Percentiles rank a stretch among this genome's conserved stretches.
phyloP scores from a whole-genome alignment of 1,284 basidiomycete genomes.

The Apiotrichum montevideense region DNA sequence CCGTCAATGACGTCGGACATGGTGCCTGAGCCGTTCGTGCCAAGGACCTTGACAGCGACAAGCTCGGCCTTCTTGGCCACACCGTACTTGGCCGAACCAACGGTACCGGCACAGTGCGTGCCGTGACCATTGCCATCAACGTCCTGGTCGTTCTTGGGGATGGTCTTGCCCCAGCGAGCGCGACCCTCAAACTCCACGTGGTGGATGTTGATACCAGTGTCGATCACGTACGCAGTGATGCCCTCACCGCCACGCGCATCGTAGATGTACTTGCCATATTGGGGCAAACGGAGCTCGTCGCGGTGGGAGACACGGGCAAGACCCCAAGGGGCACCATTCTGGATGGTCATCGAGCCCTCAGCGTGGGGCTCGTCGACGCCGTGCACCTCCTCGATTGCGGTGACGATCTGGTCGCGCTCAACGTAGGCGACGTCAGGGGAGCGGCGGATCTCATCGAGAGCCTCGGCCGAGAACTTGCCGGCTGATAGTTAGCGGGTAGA shows the following conservation, averaged over 20 bases:
- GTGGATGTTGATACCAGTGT: constrained; percentile 65
- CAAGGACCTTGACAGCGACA: constrained; percentile 95
- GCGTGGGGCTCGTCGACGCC: constrained; percentile 34
- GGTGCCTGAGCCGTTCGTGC: constrained; percentile 84
- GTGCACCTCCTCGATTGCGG: constrained; percentile 54
- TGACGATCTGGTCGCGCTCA: constrained; percentile 86
- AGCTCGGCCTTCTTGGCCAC: constrained; percentile 88
- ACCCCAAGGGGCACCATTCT: constrained; percentile 88
- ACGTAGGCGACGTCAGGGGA: constrained; percentile 90
- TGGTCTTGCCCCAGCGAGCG: constrained; percentile 76
- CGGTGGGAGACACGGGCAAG: constrained; percentile 94
- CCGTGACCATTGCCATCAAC: constrained; percentile 62
- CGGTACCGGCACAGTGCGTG: constrained; percentile 78
- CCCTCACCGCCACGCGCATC: constrained; percentile 73
- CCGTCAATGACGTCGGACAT: constrained; percentile 92
- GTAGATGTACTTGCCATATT: constrained; percentile 78
- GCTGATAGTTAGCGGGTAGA: constrained; percentile 44
- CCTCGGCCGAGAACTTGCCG: constrained; percentile 69
- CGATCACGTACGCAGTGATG: constrained; percentile 70
- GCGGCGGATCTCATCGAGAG: constrained; percentile 71
- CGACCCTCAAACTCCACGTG: constrained; percentile 86
- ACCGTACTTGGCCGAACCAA: constrained; percentile 74
- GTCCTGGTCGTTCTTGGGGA: constrained; percentile 68
- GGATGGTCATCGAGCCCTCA: constrained; percentile 45
- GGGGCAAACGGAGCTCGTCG: constrained; percentile 61